Conservation (phyloP, 1,284 basidiomycete genomes). For the Ustilago shanxiensis region DNA sequence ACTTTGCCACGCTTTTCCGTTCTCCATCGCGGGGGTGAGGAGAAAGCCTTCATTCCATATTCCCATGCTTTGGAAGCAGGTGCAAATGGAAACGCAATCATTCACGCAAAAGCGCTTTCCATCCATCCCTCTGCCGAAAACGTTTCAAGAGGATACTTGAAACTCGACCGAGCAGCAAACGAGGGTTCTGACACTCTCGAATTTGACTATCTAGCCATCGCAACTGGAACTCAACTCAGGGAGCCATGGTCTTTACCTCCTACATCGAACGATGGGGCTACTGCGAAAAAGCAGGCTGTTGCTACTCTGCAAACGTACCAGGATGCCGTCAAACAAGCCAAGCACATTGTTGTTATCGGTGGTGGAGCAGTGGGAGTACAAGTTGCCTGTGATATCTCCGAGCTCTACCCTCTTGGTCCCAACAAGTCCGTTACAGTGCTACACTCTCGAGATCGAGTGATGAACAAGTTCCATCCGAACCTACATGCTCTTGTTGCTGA, state of each 20-base stretch:
- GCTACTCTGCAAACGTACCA: conserved; percentile 54
- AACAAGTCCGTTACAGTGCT: conserved; percentile 49
- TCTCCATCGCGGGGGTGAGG: conserved; percentile 72
- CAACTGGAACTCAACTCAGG: conserved; percentile 38
- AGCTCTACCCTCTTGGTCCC: conserved; percentile 34
- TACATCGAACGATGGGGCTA: neutral
- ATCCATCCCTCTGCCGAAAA: conserved; percentile 4
- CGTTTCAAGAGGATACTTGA: conserved; percentile 10
- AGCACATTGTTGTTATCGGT: conserved; percentile 64
- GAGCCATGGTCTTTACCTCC: conserved; percentile 38
- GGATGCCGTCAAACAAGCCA: conserved; percentile 46
- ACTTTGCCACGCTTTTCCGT: conserved; percentile 74
- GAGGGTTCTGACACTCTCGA: conserved; percentile 16
- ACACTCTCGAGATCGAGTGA: conserved; percentile 41
- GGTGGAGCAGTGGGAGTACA: conserved; percentile 68
- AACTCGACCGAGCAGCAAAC: conserved; percentile 16
- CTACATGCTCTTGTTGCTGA: conserved; percentile 28
- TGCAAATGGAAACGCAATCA: neutral
- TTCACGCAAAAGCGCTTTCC: conserved; percentile 37
- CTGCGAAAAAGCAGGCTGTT: conserved; percentile 54
- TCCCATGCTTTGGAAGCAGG: conserved; percentile 75
- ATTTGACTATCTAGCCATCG: conserved; percentile 47
- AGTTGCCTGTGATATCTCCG: conserved; percentile 63
- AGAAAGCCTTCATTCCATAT: conserved; percentile 75
- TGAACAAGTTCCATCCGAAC: conserved; percentile 51